phyloP scores from a whole-genome alignment of 306 rosid genomes.

The Quercus dentata region DNA sequence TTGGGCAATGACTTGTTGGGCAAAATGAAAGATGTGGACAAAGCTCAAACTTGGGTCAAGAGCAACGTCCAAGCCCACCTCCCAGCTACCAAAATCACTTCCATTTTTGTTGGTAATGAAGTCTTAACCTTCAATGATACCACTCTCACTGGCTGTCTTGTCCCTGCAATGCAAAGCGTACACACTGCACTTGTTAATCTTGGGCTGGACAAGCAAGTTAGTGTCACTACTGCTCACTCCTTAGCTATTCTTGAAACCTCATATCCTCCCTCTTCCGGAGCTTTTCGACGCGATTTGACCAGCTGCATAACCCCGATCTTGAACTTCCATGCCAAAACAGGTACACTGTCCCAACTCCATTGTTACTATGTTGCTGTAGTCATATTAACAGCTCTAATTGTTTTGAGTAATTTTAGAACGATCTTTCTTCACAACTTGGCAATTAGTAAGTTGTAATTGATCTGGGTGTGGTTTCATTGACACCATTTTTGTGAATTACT shows the following conservation, averaged over 20 bases:
- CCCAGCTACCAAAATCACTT: slow-evolving; percentile 73
- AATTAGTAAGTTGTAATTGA: too few species aligned
- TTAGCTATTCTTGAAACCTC: slow-evolving; percentile 69
- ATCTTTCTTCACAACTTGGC: too few species aligned
- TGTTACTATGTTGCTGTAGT: too few species aligned
- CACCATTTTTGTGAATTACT: too few species aligned
- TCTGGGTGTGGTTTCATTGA: too few species aligned
- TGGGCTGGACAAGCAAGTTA: slow-evolving; percentile 62
- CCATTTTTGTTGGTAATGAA: slow-evolving; percentile 91
- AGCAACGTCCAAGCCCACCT: slow-evolving; percentile 62
- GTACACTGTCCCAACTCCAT: slow-evolving; percentile 36
- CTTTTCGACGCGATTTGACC: slow-evolving; percentile 65
- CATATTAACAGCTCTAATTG: too few species aligned
- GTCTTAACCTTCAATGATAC: slow-evolving; percentile 85
- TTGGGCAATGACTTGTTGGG: slow-evolving; percentile 69
- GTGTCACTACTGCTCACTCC: slow-evolving; percentile 81
- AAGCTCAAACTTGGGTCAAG: slow-evolving; percentile 80
- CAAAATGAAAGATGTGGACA: slow-evolving; percentile 55
- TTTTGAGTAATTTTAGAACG: too few species aligned
- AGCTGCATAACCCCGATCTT: slow-evolving; percentile 55
- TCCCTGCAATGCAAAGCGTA: slow-evolving; percentile 85
- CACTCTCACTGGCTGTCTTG: slow-evolving; percentile 46
- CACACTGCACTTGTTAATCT: slow-evolving; percentile 62
- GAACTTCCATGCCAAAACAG: slow-evolving; percentile 68
- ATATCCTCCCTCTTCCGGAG: slow-evolving; percentile 83